Base-by-base conservation (phyloP, 1,284 basidiomycete genomes). In the Heterobasidion parviporum region DNA sequence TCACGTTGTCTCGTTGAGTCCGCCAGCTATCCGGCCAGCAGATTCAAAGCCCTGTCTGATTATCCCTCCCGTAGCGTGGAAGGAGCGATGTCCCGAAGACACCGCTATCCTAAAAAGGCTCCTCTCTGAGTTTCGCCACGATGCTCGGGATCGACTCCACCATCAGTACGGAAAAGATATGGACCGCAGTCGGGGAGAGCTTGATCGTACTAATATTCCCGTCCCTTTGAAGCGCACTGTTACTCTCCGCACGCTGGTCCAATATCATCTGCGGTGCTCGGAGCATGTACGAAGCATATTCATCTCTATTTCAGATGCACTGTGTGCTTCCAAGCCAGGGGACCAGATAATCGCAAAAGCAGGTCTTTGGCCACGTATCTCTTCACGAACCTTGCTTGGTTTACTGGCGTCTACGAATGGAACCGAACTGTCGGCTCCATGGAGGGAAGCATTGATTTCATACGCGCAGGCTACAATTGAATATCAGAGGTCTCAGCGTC, bases 401-500 rank as follows among this genome's bases (percentile, higher is more conserved):
- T 41, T 49, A 18, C 45, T 60, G 34, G 43, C 50, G 4, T 53
- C 8, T 10, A 54, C 44, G 14, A 18, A n/a, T 15, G 35, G 50
- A 8, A 47, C 45, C 10, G 16, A 35, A 18, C 50, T 60, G 10
- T 26, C 51, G 3, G 16, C 44, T 35, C 32, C 20, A 32, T 76
- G 75, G 76, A 57, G 57, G 35, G n/a, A 33, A 1, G 58, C 46
- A 16, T 54, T 79, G 3, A 58, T 59, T 1, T 9, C 12, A 4
- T 57, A 73, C 6, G 72, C 69, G 2, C 54, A 63, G 43, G 56
- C 61, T 2, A 35, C 68, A 26, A 54, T 76, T 5, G 55, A 58
- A 16, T 63, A 68, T 35, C 76, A 77, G 48, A 68, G 69, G 15
- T 63, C 71, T 26, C 65, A 65, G 8, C 67, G 74, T 32, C 50